Conservation (phyloP, 2,329 filamentous ascomycete species). For the Aspergillus quadrilineatus region DNA sequence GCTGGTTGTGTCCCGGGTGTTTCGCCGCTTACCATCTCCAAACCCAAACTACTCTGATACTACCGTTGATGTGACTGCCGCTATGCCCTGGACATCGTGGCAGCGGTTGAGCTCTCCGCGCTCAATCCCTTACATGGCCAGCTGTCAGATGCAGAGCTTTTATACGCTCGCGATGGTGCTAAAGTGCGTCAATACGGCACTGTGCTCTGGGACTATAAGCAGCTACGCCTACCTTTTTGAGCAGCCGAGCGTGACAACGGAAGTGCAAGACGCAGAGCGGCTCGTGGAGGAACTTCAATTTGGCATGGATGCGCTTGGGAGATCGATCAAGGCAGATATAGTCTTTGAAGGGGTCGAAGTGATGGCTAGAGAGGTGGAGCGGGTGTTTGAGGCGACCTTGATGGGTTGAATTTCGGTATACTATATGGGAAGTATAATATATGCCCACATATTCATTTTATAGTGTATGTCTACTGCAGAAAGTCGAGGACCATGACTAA, state of each 20-base stretch:
- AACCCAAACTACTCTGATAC: slow-evolving; percentile 1
- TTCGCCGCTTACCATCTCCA: slow-evolving; percentile 1
- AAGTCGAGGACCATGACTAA: too few relatives aligned
- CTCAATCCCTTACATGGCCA: slow-evolving; percentile 5
- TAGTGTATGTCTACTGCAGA: too few relatives aligned
- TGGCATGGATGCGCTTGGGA: neutral
- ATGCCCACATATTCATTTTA: too few relatives aligned
- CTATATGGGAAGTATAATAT: too few relatives aligned
- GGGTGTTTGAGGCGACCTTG: too few relatives aligned
- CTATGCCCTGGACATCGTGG: neutral
- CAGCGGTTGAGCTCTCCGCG: neutral
- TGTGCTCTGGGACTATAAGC: neutral
- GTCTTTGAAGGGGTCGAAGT: neutral
- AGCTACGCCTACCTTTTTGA: neutral
- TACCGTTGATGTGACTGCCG: neutral
- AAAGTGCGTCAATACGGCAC: neutral
- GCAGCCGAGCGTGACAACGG: neutral
- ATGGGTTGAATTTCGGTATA: too few relatives aligned
- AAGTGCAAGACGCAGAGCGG: slow-evolving; percentile 4
- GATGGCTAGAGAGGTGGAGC: slow-evolving; percentile 1
- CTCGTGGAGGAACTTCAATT: slow-evolving; percentile 4
- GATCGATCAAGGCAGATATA: neutral
- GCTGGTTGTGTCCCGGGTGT: neutral
- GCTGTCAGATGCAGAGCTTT: slow-evolving; percentile 3
- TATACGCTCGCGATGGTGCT: neutral